These are phyloP conservation scores for Yamadazyma conglobata DNA, from an alignment of 1,139 yeast species.

Conservation along the genomic window DNA sequence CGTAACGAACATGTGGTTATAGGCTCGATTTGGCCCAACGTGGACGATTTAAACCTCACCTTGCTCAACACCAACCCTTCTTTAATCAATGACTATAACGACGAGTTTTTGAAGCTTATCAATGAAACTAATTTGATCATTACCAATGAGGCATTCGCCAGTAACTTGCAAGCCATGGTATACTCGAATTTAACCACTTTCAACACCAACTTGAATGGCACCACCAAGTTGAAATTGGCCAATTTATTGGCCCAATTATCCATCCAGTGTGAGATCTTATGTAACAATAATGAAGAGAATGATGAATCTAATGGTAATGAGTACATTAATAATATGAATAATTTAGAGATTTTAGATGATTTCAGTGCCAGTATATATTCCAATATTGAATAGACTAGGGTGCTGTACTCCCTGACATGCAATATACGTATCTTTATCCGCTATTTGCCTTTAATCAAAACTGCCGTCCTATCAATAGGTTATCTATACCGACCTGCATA, in stretches of 20 bases:
- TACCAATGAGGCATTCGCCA: slow-evolving; percentile 28
- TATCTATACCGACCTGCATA: too few relatives aligned
- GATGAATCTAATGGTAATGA: slow-evolving; percentile 40
- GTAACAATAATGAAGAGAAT: slow-evolving; percentile 37
- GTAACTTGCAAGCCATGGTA: slow-evolving; percentile 29
- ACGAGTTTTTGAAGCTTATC: slow-evolving; percentile 43
- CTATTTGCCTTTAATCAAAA: too few relatives aligned
- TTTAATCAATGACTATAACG: slow-evolving; percentile 35
- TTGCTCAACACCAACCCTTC: slow-evolving; percentile 46
- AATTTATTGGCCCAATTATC: slow-evolving; percentile 65
- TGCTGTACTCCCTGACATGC: too few relatives aligned
- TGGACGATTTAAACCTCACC: slow-evolving; percentile 42
- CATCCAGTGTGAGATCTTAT: slow-evolving; percentile 59
- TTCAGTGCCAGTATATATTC: slow-evolving; percentile 89
- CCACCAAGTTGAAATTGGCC: slow-evolving; percentile 54
- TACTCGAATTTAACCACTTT: slow-evolving; percentile 28
- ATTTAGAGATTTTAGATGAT: slow-evolving; percentile 71
- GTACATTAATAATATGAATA: slow-evolving; percentile 45
- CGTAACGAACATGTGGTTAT: slow-evolving; percentile 22
- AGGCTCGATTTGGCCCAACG: slow-evolving; percentile 37
- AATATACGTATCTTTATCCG: too few relatives aligned
- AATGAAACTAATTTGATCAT: slow-evolving; percentile 40
- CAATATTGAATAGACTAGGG: slow-evolving; percentile 64
- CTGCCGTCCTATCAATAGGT: too few relatives aligned
- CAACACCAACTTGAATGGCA: slow-evolving; percentile 25